Base-by-base conservation (phyloP, 768 basidiomycete genomes). In the Panellus pusillus region DNA sequence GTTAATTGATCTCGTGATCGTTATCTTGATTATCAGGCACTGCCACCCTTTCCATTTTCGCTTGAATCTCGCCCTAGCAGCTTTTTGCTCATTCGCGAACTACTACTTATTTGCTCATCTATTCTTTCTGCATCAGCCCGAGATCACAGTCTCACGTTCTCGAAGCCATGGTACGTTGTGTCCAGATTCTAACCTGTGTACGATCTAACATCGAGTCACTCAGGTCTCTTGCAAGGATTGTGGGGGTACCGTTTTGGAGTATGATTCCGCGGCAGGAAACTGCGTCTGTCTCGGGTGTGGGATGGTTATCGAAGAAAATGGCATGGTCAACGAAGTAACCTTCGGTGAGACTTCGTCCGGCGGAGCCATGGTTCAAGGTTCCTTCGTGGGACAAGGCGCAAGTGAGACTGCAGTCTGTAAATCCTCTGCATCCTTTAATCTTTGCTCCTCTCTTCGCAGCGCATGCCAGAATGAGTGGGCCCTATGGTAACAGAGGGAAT, bases 311-410 rank as follows among this genome's bases (percentile, higher is more conserved):
- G 93, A 96, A 71, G 92, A 97, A 70, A 94, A 93, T 65, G 84
- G 88, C 2, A 93, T 98, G 55, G 92, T 98, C 9, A 90, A 87
- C 58, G 97, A 99, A 67, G 83, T 99, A 50, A 84, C 86, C 1
- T 99, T 99, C 62, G 93, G 93, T n/a, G 97, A 99, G 76, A 89
- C 90, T 4, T 81, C 88, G 11, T 80, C 82, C 27, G 97, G 97
- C 20, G 92, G 94, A 5, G 95, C 96, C 1, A 91, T 98, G 78
- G 95, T 97, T 1, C 90, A 95, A 64, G 97, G 97, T 2, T 86
- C 89, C 3, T 97, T 91, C 63, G 93, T 99, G 12, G 91, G 82
- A 0, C 88, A 91, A 63, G 91, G 92, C 51, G 86, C 94, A 42
- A 95, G 95, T 98, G 65, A 68, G 90, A 39, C 55, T 17, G 17